These are phyloP conservation scores for Citrus hindsii DNA, from an alignment of 345 rosid genomes.

Conservation along the genomic window DNA sequence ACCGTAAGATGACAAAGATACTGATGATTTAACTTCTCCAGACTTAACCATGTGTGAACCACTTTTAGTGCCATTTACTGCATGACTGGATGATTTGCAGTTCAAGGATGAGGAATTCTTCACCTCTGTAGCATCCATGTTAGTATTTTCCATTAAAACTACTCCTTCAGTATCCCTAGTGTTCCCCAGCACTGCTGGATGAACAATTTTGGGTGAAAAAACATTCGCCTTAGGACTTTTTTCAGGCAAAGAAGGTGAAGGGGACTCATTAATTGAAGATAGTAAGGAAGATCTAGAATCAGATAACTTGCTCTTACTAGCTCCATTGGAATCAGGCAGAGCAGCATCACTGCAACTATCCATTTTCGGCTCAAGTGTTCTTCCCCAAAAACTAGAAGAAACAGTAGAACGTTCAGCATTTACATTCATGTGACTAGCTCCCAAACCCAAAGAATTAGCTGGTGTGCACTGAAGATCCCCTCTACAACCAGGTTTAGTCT, in stretches of 20 bases:
- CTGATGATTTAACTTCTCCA: constrained; percentile 25
- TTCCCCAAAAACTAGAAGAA: constrained; percentile 62
- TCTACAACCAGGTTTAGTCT: constrained; percentile 25
- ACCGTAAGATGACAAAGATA: constrained; percentile 15
- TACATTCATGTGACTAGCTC: constrained; percentile 14
- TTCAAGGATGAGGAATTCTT: constrained; percentile 23
- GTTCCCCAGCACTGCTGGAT: constrained; percentile 19
- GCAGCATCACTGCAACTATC: constrained; percentile 21
- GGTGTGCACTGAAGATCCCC: constrained; percentile 27
- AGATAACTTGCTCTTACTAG: constrained; percentile 19
- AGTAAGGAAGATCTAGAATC: constrained; percentile 35
- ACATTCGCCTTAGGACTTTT: constrained; percentile 25
- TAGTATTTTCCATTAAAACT: constrained; percentile 21
- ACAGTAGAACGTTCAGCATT: constrained; percentile 22
- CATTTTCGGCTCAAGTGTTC: constrained; percentile 35
- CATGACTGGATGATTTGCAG: constrained; percentile 9
- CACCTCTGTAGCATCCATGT: constrained; percentile 12
- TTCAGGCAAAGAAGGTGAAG: constrained; percentile 11
- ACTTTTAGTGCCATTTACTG: constrained; percentile 1
- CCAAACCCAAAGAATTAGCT: constrained; percentile 25
- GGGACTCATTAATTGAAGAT: constrained; percentile 41
- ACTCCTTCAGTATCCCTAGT: constrained; percentile 18
- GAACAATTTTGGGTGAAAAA: constrained; percentile 27
- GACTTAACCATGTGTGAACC: constrained; percentile 17
- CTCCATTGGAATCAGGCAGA: constrained; percentile 21